Evolutionary conservation across 805 yeast species (phyloP).

Genomic region (Nakazawaea molendinolei): DNA sequence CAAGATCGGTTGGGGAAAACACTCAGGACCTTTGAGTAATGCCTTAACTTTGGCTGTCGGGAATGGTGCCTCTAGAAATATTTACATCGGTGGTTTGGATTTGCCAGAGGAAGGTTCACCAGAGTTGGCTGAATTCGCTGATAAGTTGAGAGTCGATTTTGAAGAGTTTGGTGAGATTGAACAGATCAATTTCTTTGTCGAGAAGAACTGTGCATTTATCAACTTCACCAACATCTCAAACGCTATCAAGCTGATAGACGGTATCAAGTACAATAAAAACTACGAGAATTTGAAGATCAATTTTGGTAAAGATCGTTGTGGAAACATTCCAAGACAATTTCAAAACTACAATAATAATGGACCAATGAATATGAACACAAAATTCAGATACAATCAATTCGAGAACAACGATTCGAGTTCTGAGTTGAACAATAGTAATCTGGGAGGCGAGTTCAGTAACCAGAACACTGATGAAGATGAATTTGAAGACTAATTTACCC

Average conservation of each 20-base stretch:
- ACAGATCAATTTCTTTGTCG: conserved; percentile 82
- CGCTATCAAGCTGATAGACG: conserved; percentile 90
- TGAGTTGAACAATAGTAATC: neutral
- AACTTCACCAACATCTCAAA: conserved; percentile 87
- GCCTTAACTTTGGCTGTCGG: conserved; percentile 85
- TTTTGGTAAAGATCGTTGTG: conserved; percentile 94
- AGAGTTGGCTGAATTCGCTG: conserved; percentile 1
- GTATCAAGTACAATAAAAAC: conserved; percentile 69
- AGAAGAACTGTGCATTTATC: conserved; percentile 83
- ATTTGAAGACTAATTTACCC: too few relatives aligned
- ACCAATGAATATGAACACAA: too few relatives aligned
- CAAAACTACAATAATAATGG: conserved; percentile 9
- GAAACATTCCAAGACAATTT: conserved; percentile 82
- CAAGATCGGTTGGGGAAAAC: conserved; percentile 97
- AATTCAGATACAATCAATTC: too few relatives aligned
- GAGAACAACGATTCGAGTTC: neutral
- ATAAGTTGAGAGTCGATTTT: conserved; percentile 64
- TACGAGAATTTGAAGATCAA: conserved; percentile 73
- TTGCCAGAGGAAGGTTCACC: conserved; percentile 17
- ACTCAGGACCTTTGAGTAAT: conserved; percentile 85
- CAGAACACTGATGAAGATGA: neutral
- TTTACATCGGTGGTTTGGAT: conserved; percentile 65
- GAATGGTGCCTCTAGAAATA: conserved; percentile 90
- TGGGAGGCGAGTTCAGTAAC: neutral
- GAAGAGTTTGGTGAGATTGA: conserved; percentile 88